Conservation (phyloP, 2,329 filamentous ascomycete genomes). For the Septoria linicola region DNA sequence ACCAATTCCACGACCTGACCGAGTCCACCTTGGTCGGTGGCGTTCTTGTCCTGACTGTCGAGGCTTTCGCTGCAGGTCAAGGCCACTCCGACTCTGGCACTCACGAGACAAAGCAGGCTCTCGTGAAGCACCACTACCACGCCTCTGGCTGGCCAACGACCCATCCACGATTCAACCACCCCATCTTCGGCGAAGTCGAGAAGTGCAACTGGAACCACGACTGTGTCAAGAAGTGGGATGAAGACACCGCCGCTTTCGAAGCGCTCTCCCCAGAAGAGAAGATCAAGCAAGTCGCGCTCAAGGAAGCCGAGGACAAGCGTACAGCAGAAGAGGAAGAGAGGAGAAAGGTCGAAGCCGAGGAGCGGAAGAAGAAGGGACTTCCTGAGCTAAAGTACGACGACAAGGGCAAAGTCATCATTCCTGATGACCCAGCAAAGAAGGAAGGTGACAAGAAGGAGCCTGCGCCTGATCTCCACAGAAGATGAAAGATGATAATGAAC, state of each 20-base stretch:
- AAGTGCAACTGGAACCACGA: slow-evolving; percentile 67
- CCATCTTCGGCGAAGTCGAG: slow-evolving; percentile 68
- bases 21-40: slow-evolving; percentile 66
- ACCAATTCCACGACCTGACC: slow-evolving; percentile 62
- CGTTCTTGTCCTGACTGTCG: slow-evolving; percentile 66
- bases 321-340: slow-evolving; percentile 26
- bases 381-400: slow-evolving; percentile 16
- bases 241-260: slow-evolving; percentile 61
- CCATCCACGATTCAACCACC: slow-evolving; percentile 66
- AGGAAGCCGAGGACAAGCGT: slow-evolving; percentile 26
- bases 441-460: slow-evolving; percentile 12
- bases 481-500: slow-evolving; percentile 7
- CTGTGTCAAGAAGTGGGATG: slow-evolving; percentile 66
- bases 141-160: slow-evolving; percentile 68
- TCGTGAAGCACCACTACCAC: slow-evolving; percentile 74
- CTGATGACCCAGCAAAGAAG: slow-evolving; percentile 7
- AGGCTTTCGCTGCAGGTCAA: slow-evolving; percentile 71
- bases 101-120: slow-evolving; percentile 63
- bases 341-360: slow-evolving; percentile 26
- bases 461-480: slow-evolving; percentile 8
- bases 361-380: slow-evolving; percentile 21
- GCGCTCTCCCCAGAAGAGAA: slow-evolving; percentile 60
- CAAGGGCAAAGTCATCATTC: slow-evolving; percentile 10
- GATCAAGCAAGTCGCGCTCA: slow-evolving; percentile 46
- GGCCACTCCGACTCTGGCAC: slow-evolving; percentile 72